Percentiles rank a stretch among this genome's conserved stretches.
Evolutionary conservation across 139 green algal species (phyloP).

Genomic region (Chlamydomonas incerta): DNA sequence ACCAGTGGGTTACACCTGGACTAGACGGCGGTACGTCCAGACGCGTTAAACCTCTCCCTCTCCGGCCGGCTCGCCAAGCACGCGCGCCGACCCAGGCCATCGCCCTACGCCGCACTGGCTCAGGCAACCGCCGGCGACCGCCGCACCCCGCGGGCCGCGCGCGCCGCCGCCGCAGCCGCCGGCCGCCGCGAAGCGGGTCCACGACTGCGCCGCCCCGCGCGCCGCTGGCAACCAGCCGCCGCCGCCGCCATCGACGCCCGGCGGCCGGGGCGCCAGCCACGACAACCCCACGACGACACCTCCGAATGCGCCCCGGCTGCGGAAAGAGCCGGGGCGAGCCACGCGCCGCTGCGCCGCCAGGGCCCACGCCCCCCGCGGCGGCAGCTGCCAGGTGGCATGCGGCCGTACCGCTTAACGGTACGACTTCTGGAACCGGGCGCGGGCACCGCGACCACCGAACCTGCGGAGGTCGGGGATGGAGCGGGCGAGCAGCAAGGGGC

Average conservation of each 20-base stretch:
- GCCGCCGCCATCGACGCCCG: no score
- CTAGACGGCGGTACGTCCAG: neutral
- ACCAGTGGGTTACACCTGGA: no score
- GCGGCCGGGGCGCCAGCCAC: no score
- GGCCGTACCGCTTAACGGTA: slow-evolving; percentile 87
- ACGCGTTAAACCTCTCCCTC: neutral
- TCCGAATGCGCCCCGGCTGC: no score
- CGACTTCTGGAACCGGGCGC: slow-evolving; percentile 98
- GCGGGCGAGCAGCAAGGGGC: no score
- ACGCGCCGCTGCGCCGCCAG: no score
- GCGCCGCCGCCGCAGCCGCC: neutral
- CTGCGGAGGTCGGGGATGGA: slow-evolving; percentile 57
- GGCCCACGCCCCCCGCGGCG: no score
- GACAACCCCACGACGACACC: no score
- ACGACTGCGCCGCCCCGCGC: neutral
- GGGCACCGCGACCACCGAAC: slow-evolving; percentile 95
- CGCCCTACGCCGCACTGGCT: slow-evolving; percentile 38
- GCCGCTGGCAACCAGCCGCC: neutral
- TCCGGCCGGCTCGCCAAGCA: neutral
- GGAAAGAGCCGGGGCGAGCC: no score
- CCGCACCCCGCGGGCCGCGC: neutral
- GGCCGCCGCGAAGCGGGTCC: neutral
- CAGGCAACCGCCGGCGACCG: neutral
- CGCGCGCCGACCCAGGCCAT: no score
- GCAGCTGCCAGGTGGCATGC: no score